A percentile compares a stretch with the other conserved stretches of the same genome.
These are phyloP conservation scores for Pichia ethanolica DNA, from an alignment of 805 yeast genomes.

Conservation along the genomic window DNA sequence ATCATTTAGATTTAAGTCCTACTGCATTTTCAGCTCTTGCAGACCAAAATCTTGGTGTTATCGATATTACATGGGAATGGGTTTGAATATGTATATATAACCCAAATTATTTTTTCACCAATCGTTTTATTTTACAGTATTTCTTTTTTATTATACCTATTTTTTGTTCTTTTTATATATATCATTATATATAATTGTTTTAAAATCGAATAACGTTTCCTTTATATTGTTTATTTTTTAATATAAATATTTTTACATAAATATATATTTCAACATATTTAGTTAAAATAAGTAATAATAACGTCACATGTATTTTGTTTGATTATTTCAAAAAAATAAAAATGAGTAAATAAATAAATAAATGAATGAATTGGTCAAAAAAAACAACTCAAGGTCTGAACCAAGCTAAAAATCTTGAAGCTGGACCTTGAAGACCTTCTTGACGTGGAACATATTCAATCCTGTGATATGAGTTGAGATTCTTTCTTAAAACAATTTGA, in stretches of 20 bases:
- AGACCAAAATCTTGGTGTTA: conserved; percentile 37
- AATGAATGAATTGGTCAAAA: background rate
- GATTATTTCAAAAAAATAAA: background rate
- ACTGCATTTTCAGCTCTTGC: conserved; percentile 42
- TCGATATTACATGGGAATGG: conserved; percentile 36
- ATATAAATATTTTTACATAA: too few species aligned
- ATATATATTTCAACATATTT: too few species aligned
- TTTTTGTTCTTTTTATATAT: too few species aligned
- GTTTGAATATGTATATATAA: too few species aligned
- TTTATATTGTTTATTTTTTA: too few species aligned
- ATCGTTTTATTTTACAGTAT: background rate
- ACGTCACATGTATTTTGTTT: too few species aligned
- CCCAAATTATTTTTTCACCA: too few species aligned
- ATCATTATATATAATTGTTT: too few species aligned
- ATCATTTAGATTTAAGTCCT: conserved; percentile 49
- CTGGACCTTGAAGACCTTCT: conserved; percentile 60
- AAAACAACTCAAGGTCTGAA: conserved; percentile 29
- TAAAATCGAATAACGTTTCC: too few species aligned
- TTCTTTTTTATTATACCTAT: background rate
- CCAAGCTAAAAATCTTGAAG: conserved; percentile 51
- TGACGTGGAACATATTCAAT: conserved; percentile 73
- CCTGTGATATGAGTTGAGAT: conserved; percentile 77
- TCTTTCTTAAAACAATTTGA: conserved; percentile 87
- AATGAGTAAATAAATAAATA: background rate
- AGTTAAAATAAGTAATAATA: too few species aligned